Base-by-base conservation (phyloP, 2,329 filamentous ascomycete species). In the Dactylellina leptospora region DNA sequence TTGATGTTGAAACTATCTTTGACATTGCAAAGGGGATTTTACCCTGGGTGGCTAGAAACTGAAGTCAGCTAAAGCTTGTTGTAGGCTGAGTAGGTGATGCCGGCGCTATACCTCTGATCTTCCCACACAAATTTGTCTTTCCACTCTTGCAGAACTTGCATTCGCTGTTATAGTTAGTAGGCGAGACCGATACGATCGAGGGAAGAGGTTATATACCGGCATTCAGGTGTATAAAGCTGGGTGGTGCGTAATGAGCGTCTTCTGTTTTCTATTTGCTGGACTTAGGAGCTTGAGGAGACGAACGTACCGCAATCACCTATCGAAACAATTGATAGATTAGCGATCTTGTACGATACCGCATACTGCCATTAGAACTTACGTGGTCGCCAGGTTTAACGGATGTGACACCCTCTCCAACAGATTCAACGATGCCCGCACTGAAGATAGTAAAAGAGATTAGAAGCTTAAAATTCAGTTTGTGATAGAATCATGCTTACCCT, bases 131-230 rank as follows among this genome's bases (percentile, higher is more conserved):
- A 83, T 97, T 96, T 78, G 93, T 97, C 88, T 99, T 99, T 83
- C 93, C 95, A 42, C 93, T 97, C 82, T 92, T 95, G 89, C 95
- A 99, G 86, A 97, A 97, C 85, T 97, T 97, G 88, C 95, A 99
- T 82, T 97, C 93, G 77, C 87, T 85, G 84, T 95, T 97, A 2
- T 6, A 20, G 33, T 71, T 48, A 62, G 50, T 10, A 25, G 28
- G 13, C n/a, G 16, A n/a, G 30, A 40, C 18, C 6, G 9, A 23
- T 1, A 20, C 16, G 13, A 4, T 27, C 1, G 22, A 16, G 5
- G n/a, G 4, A 13, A 47, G 20, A 9, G 22, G 9, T 18, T 5
- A 22, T 25, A 28, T 55, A 47, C 11, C 33, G 56, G 50, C 61
- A 73, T 51, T 68, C 69, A 23, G 60, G 62, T 9, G 62, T 73